A percentile compares a stretch with the other conserved stretches of the same genome.
Evolutionary conservation across 2,329 filamentous ascomycete genomes (phyloP).

Genomic region (Tolypocladium paradoxum): DNA sequence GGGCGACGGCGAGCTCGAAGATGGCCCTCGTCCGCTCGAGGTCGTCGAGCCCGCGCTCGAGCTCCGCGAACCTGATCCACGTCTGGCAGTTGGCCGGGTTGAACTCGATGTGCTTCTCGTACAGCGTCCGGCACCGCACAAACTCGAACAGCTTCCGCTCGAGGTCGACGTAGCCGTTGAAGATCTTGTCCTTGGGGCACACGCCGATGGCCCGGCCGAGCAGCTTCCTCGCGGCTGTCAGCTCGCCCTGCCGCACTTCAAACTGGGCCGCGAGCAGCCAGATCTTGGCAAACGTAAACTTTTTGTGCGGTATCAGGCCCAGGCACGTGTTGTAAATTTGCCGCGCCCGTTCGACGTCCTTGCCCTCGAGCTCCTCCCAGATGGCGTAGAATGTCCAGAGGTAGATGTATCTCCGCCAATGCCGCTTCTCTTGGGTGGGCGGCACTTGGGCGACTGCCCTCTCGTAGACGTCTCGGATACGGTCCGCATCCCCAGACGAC

Average conservation of each 20-base stretch:
- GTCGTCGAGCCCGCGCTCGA: constrained; percentile 87
- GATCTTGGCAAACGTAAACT: constrained; percentile 94
- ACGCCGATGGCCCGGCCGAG: constrained; percentile 84
- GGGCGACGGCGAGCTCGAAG: constrained; percentile 79
- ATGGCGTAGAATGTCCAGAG: constrained; percentile 96
- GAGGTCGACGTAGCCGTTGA: constrained; percentile 85
- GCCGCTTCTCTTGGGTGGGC: constrained; percentile 89
- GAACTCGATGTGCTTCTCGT: constrained; percentile 89
- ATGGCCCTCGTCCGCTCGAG: constrained; percentile 79
- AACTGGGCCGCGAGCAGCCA: constrained; percentile 94
- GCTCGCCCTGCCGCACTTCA: constrained; percentile 76
- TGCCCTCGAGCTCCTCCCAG: constrained; percentile 82
- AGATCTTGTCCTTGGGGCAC: constrained; percentile 93
- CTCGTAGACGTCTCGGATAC: constrained; percentile 88
- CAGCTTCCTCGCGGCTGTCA: constrained; percentile 74
- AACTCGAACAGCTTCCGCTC: constrained; percentile 95
- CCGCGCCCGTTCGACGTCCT: constrained; percentile 65
- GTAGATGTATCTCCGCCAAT: constrained; percentile 96
- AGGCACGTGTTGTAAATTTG: constrained; percentile 89
- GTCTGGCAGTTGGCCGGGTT: constrained; percentile 84
- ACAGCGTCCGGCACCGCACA: constrained; percentile 76
- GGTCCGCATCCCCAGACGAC: constrained; percentile 67
- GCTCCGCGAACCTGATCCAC: constrained; percentile 93
- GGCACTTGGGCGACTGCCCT: constrained; percentile 91
- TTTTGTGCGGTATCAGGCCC: constrained; percentile 83